Conservation (phyloP, 495 filamentous ascomycete genomes). For the Neurospora sp. region DNA sequence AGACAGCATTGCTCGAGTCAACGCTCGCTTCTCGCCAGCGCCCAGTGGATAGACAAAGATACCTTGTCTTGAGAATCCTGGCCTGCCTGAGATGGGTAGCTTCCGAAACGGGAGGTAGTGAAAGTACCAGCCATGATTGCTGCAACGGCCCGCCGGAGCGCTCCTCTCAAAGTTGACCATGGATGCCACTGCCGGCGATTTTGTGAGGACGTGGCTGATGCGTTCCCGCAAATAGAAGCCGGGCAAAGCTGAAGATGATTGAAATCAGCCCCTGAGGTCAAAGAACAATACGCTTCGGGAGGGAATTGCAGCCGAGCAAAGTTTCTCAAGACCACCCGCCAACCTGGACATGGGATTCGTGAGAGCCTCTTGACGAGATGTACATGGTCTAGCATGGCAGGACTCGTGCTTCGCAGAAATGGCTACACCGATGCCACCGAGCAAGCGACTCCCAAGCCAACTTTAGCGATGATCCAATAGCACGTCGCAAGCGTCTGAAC, state of each 20-base stretch:
- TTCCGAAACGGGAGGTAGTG: not conserved
- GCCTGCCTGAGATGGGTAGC: not conserved
- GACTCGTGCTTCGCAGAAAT: not conserved
- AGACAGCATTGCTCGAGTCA: not conserved
- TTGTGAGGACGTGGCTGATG: not conserved
- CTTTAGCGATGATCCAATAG: not conserved
- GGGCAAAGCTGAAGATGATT: not conserved
- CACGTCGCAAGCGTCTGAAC: not conserved
- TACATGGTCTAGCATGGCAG: not conserved
- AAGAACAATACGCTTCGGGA: not conserved
- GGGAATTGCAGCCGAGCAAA: not conserved
- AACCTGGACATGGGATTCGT: not conserved
- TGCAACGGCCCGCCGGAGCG: not conserved
- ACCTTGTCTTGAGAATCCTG: not conserved
- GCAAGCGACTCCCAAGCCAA: not conserved
- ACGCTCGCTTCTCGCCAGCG: not conserved
- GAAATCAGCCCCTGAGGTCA: not conserved
- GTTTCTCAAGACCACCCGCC: not conserved
- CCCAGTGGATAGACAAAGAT: not conserved
- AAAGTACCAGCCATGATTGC: not conserved
- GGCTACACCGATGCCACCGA: not conserved
- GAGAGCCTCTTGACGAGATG: not conserved
- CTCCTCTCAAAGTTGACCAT: not conserved
- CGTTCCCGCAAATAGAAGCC: not conserved
- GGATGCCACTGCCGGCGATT: not conserved